Base-by-base conservation (phyloP, 306 rosid species). In the Prunus mongolica region DNA sequence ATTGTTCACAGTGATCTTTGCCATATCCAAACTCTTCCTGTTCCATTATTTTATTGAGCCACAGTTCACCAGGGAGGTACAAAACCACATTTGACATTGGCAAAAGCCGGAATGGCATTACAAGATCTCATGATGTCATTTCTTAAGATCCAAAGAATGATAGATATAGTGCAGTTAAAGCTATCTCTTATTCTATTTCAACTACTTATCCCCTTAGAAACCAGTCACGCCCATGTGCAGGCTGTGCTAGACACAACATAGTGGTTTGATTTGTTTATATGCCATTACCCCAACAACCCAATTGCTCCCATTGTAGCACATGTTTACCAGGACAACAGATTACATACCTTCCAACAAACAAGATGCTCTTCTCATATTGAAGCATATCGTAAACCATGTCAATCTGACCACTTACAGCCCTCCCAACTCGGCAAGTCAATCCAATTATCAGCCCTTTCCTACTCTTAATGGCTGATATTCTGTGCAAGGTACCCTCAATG, bases 401-500 rank as follows among this genome's bases (percentile, higher is more conserved):
- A 86, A 84, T 71, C 12, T 88, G 90, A 65, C 95, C 95, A 38
- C 76, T 79, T 45, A 90, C 75, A 4, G 89, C 92, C 79, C 92
- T 90, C 65, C 92, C 95, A 60, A 90, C 79, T 20, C 92, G 87
- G 79, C 89, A 90, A 7, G 95, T 90, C 89, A 90, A 86, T 46
- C 95, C 95, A 46, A 90, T 84, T 20, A 90, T 77, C 20, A 66
- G 51, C 73, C 92, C 92, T 60, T 84, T 86, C 79, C 86, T 88
- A 79, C 89, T 88, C 78, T 89, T 84, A 67, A 87, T 85, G 38
- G 95, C 95, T 20, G 95, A 90, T 79, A 90, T 84, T 76, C 95
- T 84, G 67, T 90, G 95, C 86, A 90, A 79, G 47, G 89, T 90
- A 69, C 95, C 95, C 73, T 86, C 92, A 58, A 90, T 90, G 75